These are phyloP conservation scores for Blastobotrys serpentis DNA, from an alignment of 1,139 yeast species.

Conservation along the genomic window DNA sequence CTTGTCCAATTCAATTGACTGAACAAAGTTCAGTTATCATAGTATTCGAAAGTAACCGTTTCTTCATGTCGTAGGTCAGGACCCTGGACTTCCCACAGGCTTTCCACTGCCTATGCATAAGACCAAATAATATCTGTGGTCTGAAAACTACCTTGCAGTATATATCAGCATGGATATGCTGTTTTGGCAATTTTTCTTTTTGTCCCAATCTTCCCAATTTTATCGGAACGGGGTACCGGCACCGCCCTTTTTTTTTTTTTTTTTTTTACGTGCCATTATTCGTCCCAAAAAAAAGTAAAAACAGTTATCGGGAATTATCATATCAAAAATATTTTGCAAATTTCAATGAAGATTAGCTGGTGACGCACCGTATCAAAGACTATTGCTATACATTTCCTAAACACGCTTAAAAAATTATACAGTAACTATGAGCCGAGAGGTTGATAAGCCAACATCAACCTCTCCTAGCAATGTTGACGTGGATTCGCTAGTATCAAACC, in stretches of 20 bases:
- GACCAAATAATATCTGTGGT: no score
- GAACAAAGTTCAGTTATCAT: no score
- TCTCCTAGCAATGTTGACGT: slow-evolving; percentile 1
- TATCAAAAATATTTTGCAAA: not conserved
- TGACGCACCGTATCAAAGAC: not conserved
- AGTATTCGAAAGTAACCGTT: no score
- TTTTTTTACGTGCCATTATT: slow-evolving; percentile 3
- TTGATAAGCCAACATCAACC: slow-evolving; percentile 9
- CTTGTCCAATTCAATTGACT: no score
- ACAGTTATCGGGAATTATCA: not conserved
- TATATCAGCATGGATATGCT: no score
- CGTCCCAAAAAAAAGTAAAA: not conserved
- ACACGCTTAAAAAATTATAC: no score
- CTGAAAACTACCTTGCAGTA: no score
- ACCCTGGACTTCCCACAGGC: no score
- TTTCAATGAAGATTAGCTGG: not conserved
- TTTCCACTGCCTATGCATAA: no score
- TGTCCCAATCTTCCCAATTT: no score
- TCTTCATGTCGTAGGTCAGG: no score
- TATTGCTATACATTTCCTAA: not conserved
- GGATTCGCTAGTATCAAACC: not conserved
- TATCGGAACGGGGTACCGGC: not conserved
- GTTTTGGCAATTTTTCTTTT: no score
- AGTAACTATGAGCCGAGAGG: slow-evolving; percentile 1
- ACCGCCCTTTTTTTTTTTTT: slow-evolving; percentile 5